Base-by-base conservation (phyloP, 176 grass and related monocot species). In the Miscanthus lutarioriparius region DNA sequence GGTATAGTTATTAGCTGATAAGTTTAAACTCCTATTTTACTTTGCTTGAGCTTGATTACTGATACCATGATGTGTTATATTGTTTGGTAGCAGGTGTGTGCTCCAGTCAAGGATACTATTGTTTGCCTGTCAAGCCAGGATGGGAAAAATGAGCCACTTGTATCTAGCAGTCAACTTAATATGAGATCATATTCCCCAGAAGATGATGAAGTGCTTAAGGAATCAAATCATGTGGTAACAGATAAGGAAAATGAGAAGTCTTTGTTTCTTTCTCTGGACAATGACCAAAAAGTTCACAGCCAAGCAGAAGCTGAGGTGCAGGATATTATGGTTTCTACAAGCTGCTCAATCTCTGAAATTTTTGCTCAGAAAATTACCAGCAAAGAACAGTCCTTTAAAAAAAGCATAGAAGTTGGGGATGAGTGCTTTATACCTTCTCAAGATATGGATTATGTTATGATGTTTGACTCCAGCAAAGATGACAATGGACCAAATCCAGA, bases 1-100 rank as follows among this genome's bases (percentile, higher is more conserved):
- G 81, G 89, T 87, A 91, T 80, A 61, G 20, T 22, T 80, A 61
- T 64, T 64, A 74, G 48, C 47, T 75, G 30, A 75, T 91, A 23
- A 23, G 47, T 75, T 75, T 69, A 64, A 27, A 36, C 47, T 66
- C 12, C 0, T 72, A 48, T 8, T 80, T 62, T 69, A 63, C 39
- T 63, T 64, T 71, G 36, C 35, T 74, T 78, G 74, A 78, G 30
- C 56, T 82, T 77, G 64, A 76, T 64, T 66, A 47, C 44, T 73
- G 44, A 82, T 82, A 62, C 19, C 38, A 47, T 83, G 32, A 14
- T 85, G 27, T 78, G 39, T 67, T 86, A 12, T 87, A 56, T 13
- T 80, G 53, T 67, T 75, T 53, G 80, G 67, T 78, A 32, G 7
- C 79, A 87, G 85, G 41, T 70, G 39, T 80, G 20, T 44, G 64